phyloP scores from a whole-genome alignment of 2,329 filamentous ascomycete genomes.

The Penicillium expansum region DNA sequence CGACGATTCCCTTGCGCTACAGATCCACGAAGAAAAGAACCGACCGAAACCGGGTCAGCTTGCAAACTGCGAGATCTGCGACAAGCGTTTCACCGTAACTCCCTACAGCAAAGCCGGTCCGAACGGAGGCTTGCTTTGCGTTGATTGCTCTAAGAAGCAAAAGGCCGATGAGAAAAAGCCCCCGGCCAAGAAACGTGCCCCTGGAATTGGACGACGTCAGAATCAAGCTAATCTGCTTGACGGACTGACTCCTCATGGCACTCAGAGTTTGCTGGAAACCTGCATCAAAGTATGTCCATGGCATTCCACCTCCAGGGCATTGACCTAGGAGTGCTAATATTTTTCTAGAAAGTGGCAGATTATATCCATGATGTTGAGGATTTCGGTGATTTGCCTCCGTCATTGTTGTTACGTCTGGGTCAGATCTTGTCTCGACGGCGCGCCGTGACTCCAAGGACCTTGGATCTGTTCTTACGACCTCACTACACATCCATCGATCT shows the following conservation, averaged over 20 bases:
- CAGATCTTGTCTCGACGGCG: constrained; percentile 64
- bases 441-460: constrained; percentile 50
- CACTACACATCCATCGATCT: constrained; percentile 57
- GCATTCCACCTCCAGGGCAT: neutral
- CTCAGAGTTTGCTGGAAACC: constrained; percentile 50
- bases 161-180: constrained; percentile 61
- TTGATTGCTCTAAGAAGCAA: constrained; percentile 72
- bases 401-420: constrained; percentile 57
- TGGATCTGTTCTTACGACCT: constrained; percentile 49
- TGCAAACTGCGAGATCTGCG: constrained; percentile 81
- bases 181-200: constrained; percentile 54
- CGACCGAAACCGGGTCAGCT: constrained; percentile 74
- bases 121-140: constrained; percentile 81
- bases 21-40: constrained; percentile 57
- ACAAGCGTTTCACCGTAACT: constrained; percentile 88
- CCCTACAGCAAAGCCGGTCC: constrained; percentile 80
- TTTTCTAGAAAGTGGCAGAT: constrained; percentile 55
- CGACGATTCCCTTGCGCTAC: constrained; percentile 43
- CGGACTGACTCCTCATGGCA: constrained; percentile 53
- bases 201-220: constrained; percentile 66
- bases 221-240: constrained; percentile 82
- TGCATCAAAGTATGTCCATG: constrained; percentile 53
- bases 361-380: constrained; percentile 64
- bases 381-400: constrained; percentile 60
- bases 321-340: constrained; percentile 17